Percentiles rank a stretch among this genome's conserved stretches.
Conservation (phyloP, 352 stramenopile genomes). For the Elongisporangium senticosum region DNA sequence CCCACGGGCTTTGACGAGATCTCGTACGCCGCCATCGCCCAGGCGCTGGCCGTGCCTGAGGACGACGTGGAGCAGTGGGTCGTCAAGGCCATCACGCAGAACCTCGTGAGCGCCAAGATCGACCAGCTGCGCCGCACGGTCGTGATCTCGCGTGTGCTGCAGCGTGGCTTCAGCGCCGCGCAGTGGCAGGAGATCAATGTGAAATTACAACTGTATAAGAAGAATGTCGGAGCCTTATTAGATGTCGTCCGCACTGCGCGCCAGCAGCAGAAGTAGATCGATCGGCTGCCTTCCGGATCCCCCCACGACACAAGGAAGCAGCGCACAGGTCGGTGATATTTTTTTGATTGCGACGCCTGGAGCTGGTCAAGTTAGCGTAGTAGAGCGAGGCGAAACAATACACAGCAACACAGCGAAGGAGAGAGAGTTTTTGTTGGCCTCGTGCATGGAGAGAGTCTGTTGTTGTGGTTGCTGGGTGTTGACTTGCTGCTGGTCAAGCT, state of each 20-base stretch:
- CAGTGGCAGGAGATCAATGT: slow-evolving; percentile 89
- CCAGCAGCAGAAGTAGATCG: slow-evolving; percentile 48
- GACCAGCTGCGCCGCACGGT: slow-evolving; percentile 91
- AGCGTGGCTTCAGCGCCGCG: slow-evolving; percentile 78
- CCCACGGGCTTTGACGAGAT: slow-evolving; percentile 90
- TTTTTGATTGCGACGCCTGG: background rate
- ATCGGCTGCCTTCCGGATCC: background rate
- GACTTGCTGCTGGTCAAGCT: background rate
- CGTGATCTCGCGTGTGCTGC: slow-evolving; percentile 71
- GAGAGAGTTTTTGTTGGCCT: background rate
- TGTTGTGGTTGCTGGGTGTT: background rate
- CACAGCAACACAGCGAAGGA: background rate
- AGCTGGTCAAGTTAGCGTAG: background rate
- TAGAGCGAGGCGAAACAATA: background rate
- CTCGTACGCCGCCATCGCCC: slow-evolving; percentile 82
- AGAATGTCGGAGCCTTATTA: slow-evolving; percentile 89
- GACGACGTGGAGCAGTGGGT: slow-evolving; percentile 93
- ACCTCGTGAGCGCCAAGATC: slow-evolving; percentile 92
- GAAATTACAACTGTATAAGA: slow-evolving; percentile 90
- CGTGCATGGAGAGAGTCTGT: background rate
- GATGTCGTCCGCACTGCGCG: slow-evolving; percentile 73
- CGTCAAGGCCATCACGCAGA: slow-evolving; percentile 89
- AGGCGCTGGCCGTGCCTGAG: slow-evolving; percentile 74
- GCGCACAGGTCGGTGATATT: background rate
- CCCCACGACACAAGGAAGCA: too few relatives aligned